Evolutionary conservation across 2,329 filamentous ascomycete species (phyloP).

Genomic region (Capronia americana): DNA sequence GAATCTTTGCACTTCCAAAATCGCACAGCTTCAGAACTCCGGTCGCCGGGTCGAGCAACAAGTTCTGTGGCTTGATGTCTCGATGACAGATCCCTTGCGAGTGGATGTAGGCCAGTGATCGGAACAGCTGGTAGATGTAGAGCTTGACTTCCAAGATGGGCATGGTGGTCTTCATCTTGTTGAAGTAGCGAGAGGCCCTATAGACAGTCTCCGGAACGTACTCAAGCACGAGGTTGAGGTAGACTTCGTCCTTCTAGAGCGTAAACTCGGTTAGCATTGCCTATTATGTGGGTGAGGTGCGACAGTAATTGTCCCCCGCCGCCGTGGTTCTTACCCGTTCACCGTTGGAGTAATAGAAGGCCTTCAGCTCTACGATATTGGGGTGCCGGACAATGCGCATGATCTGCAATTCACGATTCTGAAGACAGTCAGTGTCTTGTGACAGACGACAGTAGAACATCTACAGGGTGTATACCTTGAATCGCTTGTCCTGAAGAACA

Average conservation of each 20-base stretch:
- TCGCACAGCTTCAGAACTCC: conserved; percentile 97
- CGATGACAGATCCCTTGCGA: conserved; percentile 98
- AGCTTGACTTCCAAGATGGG: conserved; percentile 98
- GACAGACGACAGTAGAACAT: neutral
- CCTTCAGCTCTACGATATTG: conserved; percentile 98
- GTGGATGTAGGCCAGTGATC: conserved; percentile 97
- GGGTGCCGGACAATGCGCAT: conserved; percentile 99
- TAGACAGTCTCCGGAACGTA: conserved; percentile 99
- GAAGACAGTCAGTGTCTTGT: conserved; percentile 44
- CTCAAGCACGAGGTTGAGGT: conserved; percentile 96
- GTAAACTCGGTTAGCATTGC: neutral
- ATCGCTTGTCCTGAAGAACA: conserved; percentile 97
- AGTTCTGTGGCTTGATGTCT: conserved; percentile 98
- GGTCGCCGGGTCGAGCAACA: conserved; percentile 87
- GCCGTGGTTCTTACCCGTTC: conserved; percentile 74
- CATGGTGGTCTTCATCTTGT: conserved; percentile 99
- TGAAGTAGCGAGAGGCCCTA: conserved; percentile 97
- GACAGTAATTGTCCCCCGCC: conserved; percentile 12
- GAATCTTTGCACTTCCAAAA: conserved; percentile 97
- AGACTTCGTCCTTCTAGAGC: conserved; percentile 90
- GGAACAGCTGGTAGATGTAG: conserved; percentile 99
- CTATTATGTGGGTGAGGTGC: neutral
- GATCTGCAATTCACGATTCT: conserved; percentile 99
- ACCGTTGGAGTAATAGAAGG: conserved; percentile 99
- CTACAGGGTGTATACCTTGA: conserved; percentile 73